Percentiles rank a stretch among this genome's conserved stretches.
phyloP scores from a whole-genome alignment of 176 grass and related monocot species.

The Pontederia paniculata region DNA sequence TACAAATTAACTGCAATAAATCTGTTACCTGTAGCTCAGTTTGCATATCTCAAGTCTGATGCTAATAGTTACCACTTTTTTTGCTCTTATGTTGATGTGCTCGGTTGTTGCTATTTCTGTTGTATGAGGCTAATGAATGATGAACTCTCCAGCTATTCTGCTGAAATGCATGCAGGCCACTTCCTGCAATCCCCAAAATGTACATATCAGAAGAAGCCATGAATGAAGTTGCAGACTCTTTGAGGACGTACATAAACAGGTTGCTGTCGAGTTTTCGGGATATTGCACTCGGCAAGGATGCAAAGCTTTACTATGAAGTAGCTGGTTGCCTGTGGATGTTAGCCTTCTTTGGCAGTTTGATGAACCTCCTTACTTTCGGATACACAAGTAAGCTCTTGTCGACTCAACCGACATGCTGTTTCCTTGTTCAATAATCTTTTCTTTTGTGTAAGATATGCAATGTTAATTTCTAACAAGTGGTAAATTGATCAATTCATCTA shows the following conservation, averaged over 20 bases:
- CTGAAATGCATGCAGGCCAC: slow-evolving; percentile 32
- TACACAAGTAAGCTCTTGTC: slow-evolving; percentile 31
- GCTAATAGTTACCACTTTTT: too few species aligned
- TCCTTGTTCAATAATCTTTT: too few species aligned
- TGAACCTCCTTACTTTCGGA: slow-evolving; percentile 40
- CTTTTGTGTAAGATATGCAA: too few species aligned
- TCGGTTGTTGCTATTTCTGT: too few species aligned
- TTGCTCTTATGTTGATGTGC: too few species aligned
- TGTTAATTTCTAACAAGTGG: too few species aligned
- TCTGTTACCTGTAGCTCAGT: too few species aligned
- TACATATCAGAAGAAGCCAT: slow-evolving; percentile 34
- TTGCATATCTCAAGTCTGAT: too few species aligned
- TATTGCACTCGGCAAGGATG: slow-evolving; percentile 42
- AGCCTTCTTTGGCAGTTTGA: slow-evolving; percentile 39
- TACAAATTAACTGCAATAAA: too few species aligned
- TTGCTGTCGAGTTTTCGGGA: slow-evolving; percentile 30
- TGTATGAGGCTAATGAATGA: too few species aligned
- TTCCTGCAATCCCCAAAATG: slow-evolving; percentile 46
- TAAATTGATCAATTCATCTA: too few species aligned
- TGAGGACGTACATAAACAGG: slow-evolving; percentile 30
- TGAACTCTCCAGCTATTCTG: not conserved
- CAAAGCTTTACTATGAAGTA: slow-evolving; percentile 33
- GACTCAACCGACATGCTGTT: too few species aligned
- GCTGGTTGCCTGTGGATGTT: slow-evolving; percentile 40
- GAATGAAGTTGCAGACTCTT: slow-evolving; percentile 30